Percentiles rank a stretch among this genome's conserved stretches.
phyloP scores from a whole-genome alignment of 2,329 filamentous ascomycete genomes.

The Immersiporthe knoxdaviesiana region DNA sequence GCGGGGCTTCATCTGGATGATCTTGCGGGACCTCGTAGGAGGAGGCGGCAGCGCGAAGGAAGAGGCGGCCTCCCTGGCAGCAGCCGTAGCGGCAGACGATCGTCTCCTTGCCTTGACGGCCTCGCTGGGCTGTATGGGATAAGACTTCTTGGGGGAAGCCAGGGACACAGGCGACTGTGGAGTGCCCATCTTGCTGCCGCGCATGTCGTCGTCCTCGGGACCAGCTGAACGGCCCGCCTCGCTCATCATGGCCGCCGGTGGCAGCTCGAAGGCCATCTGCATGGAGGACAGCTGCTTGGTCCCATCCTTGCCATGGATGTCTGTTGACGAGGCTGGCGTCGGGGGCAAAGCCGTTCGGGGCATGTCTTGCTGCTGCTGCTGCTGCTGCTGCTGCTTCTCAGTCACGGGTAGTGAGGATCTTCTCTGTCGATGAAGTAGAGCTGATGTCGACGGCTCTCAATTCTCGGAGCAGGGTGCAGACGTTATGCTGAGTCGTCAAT shows the following conservation, averaged over 20 bases:
- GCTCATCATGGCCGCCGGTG: slow-evolving; percentile 70
- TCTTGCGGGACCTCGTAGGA: slow-evolving; percentile 88
- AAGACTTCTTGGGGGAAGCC: slow-evolving; percentile 39
- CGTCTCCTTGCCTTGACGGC: slow-evolving; percentile 58
- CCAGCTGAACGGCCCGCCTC: slow-evolving; percentile 38
- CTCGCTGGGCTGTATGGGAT: slow-evolving; percentile 54
- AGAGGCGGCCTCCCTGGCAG: slow-evolving; percentile 51
- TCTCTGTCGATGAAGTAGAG: not conserved
- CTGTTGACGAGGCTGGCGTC: slow-evolving; percentile 79
- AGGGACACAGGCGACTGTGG: slow-evolving; percentile 29
- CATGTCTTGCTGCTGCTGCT: slow-evolving; percentile 52
- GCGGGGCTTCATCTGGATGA: slow-evolving; percentile 93
- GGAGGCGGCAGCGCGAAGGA: slow-evolving; percentile 86
- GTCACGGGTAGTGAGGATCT: not conserved
- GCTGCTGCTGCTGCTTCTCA: not conserved
- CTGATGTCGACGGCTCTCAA: not conserved
- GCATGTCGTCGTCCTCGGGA: slow-evolving; percentile 31
- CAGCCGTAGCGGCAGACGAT: slow-evolving; percentile 48
- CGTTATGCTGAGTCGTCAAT: not conserved
- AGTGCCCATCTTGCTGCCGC: slow-evolving; percentile 21
- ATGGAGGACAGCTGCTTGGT: slow-evolving; percentile 61
- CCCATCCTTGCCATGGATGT: slow-evolving; percentile 74
- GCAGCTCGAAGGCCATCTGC: slow-evolving; percentile 74
- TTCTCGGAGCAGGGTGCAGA: not conserved
- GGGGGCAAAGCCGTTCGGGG: slow-evolving; percentile 68